phyloP scores from a whole-genome alignment of 768 basidiomycete genomes.

The Amanita inopinata region DNA sequence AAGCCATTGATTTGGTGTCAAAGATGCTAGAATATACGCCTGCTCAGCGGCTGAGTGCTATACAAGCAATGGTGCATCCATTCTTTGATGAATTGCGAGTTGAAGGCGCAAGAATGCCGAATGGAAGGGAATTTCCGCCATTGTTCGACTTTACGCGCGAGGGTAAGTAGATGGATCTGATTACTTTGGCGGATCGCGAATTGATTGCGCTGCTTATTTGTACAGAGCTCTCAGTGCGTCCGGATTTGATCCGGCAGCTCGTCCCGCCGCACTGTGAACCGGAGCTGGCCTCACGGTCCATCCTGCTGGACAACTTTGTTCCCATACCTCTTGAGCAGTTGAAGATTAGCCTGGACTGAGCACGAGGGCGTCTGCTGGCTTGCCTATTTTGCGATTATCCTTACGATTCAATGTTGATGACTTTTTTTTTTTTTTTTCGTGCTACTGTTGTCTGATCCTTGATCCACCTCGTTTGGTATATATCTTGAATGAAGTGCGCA shows the following conservation, averaged over 20 bases:
- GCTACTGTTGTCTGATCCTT: conserved; percentile 16
- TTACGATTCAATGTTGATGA: conserved; percentile 11
- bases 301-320: conserved; percentile 84
- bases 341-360: conserved; percentile 88
- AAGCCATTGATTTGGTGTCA: conserved; percentile 93
- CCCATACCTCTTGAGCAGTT: conserved; percentile 97
- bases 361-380: not conserved
- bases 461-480: too few species aligned
- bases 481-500: conserved; percentile 36
- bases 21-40: conserved; percentile 99
- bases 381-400: not conserved
- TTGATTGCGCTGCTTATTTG: not conserved
- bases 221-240: conserved; percentile 90
- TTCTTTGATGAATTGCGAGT: conserved; percentile 96
- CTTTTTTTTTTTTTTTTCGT: conserved; percentile 16
- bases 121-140: conserved; percentile 90
- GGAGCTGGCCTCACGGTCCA: conserved; percentile 77
- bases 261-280: conserved; percentile 87
- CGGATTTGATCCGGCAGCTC: conserved; percentile 85
- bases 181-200: too few species aligned
- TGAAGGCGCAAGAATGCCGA: conserved; percentile 91
- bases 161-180: conserved; percentile 43
- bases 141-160: conserved; percentile 95
- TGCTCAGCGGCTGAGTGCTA: conserved; percentile 77
- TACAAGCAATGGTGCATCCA: conserved; percentile 87